Percentiles rank a stretch among this genome's conserved stretches.
phyloP scores from a whole-genome alignment of 2,329 filamentous ascomycete genomes.

The Parascedosporium putredinis region DNA sequence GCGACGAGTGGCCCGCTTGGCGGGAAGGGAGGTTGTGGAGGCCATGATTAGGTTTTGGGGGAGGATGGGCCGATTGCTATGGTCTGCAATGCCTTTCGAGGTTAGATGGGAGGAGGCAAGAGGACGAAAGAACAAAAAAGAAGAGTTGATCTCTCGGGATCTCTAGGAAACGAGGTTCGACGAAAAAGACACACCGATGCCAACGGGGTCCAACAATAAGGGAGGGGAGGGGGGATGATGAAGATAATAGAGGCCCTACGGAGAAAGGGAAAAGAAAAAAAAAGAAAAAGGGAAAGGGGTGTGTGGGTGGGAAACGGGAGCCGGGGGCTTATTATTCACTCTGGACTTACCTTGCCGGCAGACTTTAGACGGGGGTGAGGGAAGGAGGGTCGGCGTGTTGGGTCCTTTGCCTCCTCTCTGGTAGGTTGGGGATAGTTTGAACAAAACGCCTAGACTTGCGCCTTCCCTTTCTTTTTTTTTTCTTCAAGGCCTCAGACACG shows the following conservation, averaged over 20 bases:
- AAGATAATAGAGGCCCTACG: background rate
- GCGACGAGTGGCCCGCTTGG: constrained; percentile 17
- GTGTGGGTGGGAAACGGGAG: background rate
- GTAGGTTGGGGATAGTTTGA: background rate
- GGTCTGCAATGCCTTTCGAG: background rate
- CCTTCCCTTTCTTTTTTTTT: background rate
- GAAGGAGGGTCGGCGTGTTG: too few relatives aligned
- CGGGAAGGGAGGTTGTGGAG: constrained; percentile 9
- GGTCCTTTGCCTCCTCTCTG: background rate
- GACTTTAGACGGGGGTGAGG: background rate
- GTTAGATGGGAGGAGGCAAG: background rate
- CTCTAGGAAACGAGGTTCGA: background rate
- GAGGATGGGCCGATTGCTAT: background rate
- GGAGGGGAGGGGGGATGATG: background rate
- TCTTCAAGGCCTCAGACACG: background rate
- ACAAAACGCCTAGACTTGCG: background rate
- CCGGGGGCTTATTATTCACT: background rate
- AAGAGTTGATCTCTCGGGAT: background rate
- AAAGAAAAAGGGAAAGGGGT: background rate
- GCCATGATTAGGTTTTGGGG: constrained; percentile 8
- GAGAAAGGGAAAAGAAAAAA: background rate
- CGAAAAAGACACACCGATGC: background rate
- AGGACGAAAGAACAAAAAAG: background rate
- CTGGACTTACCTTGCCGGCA: background rate
- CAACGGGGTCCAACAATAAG: background rate